A percentile compares a stretch with the other conserved stretches of the same genome.
Conservation (phyloP, 1,139 yeast genomes). For the Lodderomyces margitis region DNA sequence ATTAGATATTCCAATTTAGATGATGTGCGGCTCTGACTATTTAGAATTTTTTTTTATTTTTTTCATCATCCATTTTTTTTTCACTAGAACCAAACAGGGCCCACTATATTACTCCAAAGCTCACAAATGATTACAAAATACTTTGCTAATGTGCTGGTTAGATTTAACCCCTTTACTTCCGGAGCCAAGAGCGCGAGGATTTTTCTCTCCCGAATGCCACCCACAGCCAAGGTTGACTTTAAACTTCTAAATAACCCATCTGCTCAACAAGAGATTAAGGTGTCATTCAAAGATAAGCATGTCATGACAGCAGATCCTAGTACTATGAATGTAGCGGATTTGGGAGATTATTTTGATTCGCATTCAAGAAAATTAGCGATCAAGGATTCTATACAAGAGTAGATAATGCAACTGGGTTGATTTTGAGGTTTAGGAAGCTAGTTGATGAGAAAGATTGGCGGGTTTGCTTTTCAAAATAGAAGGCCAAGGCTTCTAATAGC, state of each 20-base stretch:
- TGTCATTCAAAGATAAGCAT: conserved; percentile 80
- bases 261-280: conserved; percentile 67
- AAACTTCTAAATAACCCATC: conserved; percentile 45
- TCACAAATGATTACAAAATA: conserved; percentile 75
- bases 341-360: conserved; percentile 57
- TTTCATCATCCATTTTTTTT: background rate
- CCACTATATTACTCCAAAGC: background rate
- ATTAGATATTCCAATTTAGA: background rate
- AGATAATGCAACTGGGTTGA: too few species aligned
- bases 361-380: conserved; percentile 70
- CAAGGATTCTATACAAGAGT: conserved; percentile 54
- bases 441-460: too few species aligned
- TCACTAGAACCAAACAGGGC: too few species aligned
- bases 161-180: conserved; percentile 71
- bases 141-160: conserved; percentile 72
- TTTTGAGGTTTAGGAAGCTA: too few species aligned
- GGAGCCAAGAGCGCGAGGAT: conserved; percentile 82
- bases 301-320: conserved; percentile 68
- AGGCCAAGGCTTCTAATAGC: too few species aligned
- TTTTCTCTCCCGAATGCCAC: conserved; percentile 79
- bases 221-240: conserved; percentile 54
- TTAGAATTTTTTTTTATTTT: background rate
- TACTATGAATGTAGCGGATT: conserved; percentile 48
- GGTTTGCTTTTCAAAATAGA: too few species aligned
- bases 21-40: background rate